Percentiles rank a stretch among this genome's conserved stretches.
These are phyloP conservation scores for Closterium sp. DNA, from an alignment of 139 green algal species.

Conservation along the genomic window DNA sequence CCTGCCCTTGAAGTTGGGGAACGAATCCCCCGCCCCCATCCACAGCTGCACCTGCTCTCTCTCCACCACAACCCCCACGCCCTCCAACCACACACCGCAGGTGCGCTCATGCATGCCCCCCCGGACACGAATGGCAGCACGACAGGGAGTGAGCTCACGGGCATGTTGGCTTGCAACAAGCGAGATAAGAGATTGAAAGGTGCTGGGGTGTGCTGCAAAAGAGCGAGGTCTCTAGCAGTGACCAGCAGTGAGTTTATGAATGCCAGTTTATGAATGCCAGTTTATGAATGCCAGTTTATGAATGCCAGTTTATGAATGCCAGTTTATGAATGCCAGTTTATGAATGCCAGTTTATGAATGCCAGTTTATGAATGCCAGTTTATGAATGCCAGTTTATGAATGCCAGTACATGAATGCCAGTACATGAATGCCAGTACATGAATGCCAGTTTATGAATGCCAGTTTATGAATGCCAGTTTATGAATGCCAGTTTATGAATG, in stretches of 20 bases:
- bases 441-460: not conserved
- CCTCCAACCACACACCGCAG: not conserved
- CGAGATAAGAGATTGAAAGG: not conserved
- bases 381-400: not conserved
- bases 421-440: too few species aligned
- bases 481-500: not conserved
- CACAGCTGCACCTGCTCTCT: constrained; percentile 16
- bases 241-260: not conserved
- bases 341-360: not conserved
- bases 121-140: not conserved
- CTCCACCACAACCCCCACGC: not conserved
- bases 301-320: too few species aligned
- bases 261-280: too few species aligned
- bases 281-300: too few species aligned
- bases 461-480: not conserved
- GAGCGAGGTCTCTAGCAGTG: not conserved
- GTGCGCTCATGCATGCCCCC: not conserved
- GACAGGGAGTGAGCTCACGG: not conserved
- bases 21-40: constrained; percentile 21
- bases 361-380: not conserved
- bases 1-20: constrained; percentile 22
- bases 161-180: not conserved
- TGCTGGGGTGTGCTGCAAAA: not conserved
- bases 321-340: too few species aligned
- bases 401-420: not conserved